Base-by-base conservation (phyloP, 352 stramenopile species). In the Phytophthora pini region DNA sequence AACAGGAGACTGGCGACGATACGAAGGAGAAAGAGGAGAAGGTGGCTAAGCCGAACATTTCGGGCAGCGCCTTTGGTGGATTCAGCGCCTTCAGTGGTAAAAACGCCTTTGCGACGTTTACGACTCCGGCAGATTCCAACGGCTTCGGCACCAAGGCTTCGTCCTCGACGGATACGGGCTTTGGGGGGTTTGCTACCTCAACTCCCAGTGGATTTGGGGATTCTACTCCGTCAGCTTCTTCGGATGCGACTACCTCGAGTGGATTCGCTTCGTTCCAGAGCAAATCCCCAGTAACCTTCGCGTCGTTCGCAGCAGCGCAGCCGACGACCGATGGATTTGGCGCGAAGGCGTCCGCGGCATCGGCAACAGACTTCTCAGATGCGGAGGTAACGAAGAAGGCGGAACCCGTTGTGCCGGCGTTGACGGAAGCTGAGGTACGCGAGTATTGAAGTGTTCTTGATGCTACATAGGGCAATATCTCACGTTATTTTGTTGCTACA, bases 341-440 rank as follows among this genome's bases (percentile, higher is more conserved):
- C 9, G 69, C 70, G 20, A 80, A 72, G 47, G 63, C 79, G 4
- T 77, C 72, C 7, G 57, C 68, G 4, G 59, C 72, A 0, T 75
- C 61, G 22, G 54, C 70, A 10, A 75, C 70, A 0, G 70, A 82
- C 52, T 85, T 83, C 34, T 75, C 70, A 11, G 82, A 89, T 40
- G 65, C 75, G n/a, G 79, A 86, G 22, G 68, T 80, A 40, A 48
- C 65, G 17, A 84, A 88, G 51, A 86, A 88, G 50, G 34, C 72
- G 10, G 79, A 89, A 32, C 68, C 71, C 1, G 67, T 86, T 26
- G 74, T 89, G 4, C 76, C 79, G 4, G 74, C 77, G n/a, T 66
- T 92, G 15, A 87, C 81, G 22, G 80, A 91, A 64, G 80, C 79
- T 2, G 82, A 93, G 78, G 84, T 92, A 74, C 2, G 59, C 15